phyloP scores from a whole-genome alignment of 148 eudicot genomes.

The Camellia granthamiana region DNA sequence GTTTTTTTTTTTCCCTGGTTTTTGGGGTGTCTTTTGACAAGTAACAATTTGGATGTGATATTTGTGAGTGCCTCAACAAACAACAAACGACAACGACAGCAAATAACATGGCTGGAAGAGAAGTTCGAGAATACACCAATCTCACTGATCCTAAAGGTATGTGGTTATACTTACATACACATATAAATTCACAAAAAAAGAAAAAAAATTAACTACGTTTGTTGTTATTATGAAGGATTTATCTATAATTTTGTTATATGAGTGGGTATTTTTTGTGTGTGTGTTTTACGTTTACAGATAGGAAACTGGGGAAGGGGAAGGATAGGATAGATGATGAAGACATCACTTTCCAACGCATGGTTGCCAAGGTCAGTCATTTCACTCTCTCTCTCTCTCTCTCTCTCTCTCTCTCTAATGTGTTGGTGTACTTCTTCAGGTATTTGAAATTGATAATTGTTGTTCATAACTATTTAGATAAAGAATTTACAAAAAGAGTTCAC shows the following conservation, averaged over 20 bases:
- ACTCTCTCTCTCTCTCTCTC: conserved; percentile 27
- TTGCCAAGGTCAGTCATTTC: conserved; percentile 89
- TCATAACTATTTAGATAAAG: background rate
- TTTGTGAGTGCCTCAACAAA: no score
- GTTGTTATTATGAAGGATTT: background rate
- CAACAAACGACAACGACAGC: background rate
- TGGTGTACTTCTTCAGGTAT: background rate
- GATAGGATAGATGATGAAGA: conserved; percentile 91
- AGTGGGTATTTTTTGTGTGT: background rate
- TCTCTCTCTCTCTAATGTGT: background rate
- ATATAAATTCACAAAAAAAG: background rate
- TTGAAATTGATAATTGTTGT: background rate
- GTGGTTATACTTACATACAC: background rate
- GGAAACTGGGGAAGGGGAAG: conserved; percentile 74
- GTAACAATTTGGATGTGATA: no score
- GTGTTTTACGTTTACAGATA: conserved; percentile 44
- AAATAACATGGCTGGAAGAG: conserved; percentile 76
- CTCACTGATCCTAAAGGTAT: conserved; percentile 93
- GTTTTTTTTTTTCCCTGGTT: no score
- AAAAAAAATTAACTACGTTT: no score
- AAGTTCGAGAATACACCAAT: conserved; percentile 94
- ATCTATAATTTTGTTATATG: background rate
- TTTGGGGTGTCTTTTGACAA: no score
- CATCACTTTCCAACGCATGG: conserved; percentile 93
- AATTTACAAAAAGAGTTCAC: background rate